These are phyloP conservation scores for Penicillium olsonii DNA, from an alignment of 2,329 filamentous ascomycete genomes.

Conservation along the genomic window DNA sequence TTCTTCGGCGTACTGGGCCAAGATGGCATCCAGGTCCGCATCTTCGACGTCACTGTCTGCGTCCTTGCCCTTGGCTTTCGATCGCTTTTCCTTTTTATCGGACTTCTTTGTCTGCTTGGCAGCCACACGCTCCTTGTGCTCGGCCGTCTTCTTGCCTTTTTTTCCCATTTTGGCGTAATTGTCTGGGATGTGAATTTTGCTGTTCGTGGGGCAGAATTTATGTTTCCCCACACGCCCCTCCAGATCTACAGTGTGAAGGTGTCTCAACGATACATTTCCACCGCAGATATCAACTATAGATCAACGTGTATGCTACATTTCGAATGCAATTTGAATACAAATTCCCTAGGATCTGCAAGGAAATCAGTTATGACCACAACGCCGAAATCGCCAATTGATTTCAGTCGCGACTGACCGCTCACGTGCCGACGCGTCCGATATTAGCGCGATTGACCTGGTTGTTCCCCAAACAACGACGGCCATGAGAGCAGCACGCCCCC, in stretches of 20 bases:
- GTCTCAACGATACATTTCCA: too few relatives aligned
- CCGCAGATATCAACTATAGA: too few relatives aligned
- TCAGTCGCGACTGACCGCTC: constrained; percentile 21
- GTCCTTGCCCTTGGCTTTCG: constrained; percentile 65
- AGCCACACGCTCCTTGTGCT: constrained; percentile 58
- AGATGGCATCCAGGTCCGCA: constrained; percentile 86
- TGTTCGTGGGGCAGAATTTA: constrained; percentile 26
- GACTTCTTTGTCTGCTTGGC: constrained; percentile 87
- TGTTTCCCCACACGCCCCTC: constrained; percentile 22
- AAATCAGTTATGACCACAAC: too few relatives aligned
- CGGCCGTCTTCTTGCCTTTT: constrained; percentile 60
- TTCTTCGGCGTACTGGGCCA: constrained; percentile 88
- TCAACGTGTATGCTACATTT: too few relatives aligned
- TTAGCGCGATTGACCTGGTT: constrained; percentile 14
- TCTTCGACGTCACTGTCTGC: constrained; percentile 90
- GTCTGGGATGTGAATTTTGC: constrained; percentile 1
- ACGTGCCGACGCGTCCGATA: constrained; percentile 27
- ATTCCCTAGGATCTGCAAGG: not conserved
- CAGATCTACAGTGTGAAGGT: too few relatives aligned
- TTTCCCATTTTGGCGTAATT: constrained; percentile 45
- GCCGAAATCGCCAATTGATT: too few relatives aligned
- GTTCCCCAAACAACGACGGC: constrained; percentile 14
- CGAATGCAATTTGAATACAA: too few relatives aligned
- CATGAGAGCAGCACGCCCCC: constrained; percentile 37
- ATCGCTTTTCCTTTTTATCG: constrained; percentile 73